Percentiles rank a stretch among this genome's conserved stretches.
Evolutionary conservation across 148 eudicot species (phyloP).

Genomic region (Rhododendron mucronatum): DNA sequence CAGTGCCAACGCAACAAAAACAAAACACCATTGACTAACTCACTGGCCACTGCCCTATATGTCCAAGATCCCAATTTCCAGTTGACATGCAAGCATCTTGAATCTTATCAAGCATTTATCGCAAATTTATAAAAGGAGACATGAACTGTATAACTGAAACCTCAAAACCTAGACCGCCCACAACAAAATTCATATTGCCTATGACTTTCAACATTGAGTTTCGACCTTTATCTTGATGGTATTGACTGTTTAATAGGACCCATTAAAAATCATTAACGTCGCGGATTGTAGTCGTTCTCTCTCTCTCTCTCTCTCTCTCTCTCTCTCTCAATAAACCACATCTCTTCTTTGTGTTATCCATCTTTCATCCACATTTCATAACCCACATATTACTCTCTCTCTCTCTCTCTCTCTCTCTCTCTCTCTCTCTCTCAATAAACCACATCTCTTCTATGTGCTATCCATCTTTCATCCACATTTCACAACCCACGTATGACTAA

Average conservation of each 20-base stretch:
- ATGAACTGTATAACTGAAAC: not conserved
- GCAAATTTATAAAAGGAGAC: not conserved
- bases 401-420: too few relatives aligned
- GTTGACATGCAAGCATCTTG: not conserved
- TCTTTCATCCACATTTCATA: too few relatives aligned
- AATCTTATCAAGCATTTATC: not conserved
- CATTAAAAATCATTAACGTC: not conserved
- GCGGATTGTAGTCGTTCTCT: not conserved
- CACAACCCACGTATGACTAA: not conserved
- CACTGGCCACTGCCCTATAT: not conserved
- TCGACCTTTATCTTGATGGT: not conserved
- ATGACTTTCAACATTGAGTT: not conserved
- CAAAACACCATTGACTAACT: not conserved
- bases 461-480: not conserved
- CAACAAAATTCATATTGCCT: not conserved
- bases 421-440: too few relatives aligned
- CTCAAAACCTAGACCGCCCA: not conserved
- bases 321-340: not conserved
- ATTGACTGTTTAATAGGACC: not conserved
- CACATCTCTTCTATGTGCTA: not conserved
- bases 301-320: not conserved
- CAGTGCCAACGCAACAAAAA: not conserved
- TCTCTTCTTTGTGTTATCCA: too few relatives aligned
- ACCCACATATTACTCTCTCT: too few relatives aligned
- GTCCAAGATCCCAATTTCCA: not conserved